Evolutionary conservation across 2,329 filamentous ascomycete genomes (phyloP), one percentile per base, ranked within the genome.

Genomic region (Spiromastix sp.): DNA sequence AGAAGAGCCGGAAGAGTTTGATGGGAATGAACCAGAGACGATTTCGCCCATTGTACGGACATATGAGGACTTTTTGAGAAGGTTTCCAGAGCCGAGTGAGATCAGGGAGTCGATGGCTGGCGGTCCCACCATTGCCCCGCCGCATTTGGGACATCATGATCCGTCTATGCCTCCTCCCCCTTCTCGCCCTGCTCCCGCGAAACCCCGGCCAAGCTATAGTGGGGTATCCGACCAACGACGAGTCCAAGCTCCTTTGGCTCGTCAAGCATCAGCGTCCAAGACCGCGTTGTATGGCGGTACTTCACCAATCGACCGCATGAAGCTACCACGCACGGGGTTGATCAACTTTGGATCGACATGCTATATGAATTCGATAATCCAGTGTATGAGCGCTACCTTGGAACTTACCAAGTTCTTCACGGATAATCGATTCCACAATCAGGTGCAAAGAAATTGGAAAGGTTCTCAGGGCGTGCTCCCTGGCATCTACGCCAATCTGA

Each of bases 301-400:
- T 45, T 57, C 58, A 27, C 49, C 63, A 30, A 54, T 66, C 32
- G 61, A 63, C 39, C 55, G 61, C 10, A 59, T 66, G 18, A 62
- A 62, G 56, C 65, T 76, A 47, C 71, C 77, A n/a, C 65, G 67
- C 22, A 81, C 84, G 8, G 87, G 89, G 0, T 68, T 95, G 9
- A 64, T 77, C 39, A 95, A 95, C 48, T 83, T 85, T 26, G 75
- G 77, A 1, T 79, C 81, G 30, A 87, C 82, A 45, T 95, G 89
- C 55, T 95, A 94, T 53, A 86, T 91, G 68, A 95, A 94, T 57
- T 80, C 85, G n/a, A 79, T 80, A 0, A 67, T 96, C 17, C 89
- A 96, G 57, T 82, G 81, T 41, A 64, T 95, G 12, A 81, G 83
- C 39, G 80, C 79, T 2, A 89, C 86, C 1, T 62, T 70, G 6